These are phyloP conservation scores for Pythium apleroticum DNA, from an alignment of 352 stramenopile genomes.

Conservation along the genomic window DNA sequence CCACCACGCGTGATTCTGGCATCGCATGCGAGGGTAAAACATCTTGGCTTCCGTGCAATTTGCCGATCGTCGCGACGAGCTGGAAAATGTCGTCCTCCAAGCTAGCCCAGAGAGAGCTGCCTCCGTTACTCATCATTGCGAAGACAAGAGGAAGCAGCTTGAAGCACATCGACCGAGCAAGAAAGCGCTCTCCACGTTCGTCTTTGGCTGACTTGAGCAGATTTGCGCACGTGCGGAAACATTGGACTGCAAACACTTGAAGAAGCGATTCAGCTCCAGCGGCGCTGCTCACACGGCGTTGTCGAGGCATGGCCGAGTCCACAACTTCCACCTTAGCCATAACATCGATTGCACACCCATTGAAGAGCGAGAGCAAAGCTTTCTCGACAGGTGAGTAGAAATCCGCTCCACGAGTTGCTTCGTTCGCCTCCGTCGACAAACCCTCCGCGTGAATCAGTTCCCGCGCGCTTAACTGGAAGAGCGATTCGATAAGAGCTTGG, in stretches of 20 bases:
- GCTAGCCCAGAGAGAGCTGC: background rate
- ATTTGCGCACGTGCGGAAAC: conserved; percentile 34
- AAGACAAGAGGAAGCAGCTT: conserved; percentile 25
- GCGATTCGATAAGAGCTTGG: conserved; percentile 8
- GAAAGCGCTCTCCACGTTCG: background rate
- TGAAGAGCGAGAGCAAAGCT: conserved; percentile 18
- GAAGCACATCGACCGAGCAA: conserved; percentile 17
- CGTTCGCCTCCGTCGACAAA: background rate
- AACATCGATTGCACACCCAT: conserved; percentile 25
- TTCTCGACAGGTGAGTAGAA: conserved; percentile 22
- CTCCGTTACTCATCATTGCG: conserved; percentile 21
- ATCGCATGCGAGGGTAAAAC: background rate
- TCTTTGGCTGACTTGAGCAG: background rate
- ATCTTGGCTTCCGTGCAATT: background rate
- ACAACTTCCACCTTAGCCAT: conserved; percentile 1
- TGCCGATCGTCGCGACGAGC: background rate
- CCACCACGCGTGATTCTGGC: conserved; percentile 35
- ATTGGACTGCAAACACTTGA: conserved; percentile 41
- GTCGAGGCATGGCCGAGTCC: background rate
- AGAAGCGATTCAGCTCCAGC: conserved; percentile 31
- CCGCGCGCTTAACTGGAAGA: conserved; percentile 16
- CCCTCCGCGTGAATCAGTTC: background rate
- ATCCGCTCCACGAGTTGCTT: too few relatives aligned
- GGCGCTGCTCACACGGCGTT: conserved; percentile 11
- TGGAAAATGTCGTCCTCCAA: conserved; percentile 18